Conservation (phyloP, 2,329 filamentous ascomycete species). For the Beauveria rudraprayagi region DNA sequence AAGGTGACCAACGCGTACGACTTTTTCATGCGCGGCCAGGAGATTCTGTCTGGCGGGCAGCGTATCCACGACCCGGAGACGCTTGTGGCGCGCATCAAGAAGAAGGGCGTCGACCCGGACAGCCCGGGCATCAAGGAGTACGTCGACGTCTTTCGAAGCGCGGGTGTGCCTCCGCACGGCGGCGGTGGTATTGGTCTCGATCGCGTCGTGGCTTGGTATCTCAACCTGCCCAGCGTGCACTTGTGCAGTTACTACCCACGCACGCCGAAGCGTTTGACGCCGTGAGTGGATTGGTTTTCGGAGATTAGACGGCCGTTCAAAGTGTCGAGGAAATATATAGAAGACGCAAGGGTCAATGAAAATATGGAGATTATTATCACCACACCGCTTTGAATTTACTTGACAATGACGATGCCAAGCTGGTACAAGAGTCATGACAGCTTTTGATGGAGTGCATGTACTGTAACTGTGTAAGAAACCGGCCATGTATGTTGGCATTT, state of each 20-base stretch:
- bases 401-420: neutral
- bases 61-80: slow-evolving; percentile 75
- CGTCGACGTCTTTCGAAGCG: slow-evolving; percentile 70
- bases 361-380: neutral
- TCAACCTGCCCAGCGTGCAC: slow-evolving; percentile 52
- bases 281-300: slow-evolving; percentile 24
- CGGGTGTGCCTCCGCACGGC: slow-evolving; percentile 81
- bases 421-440: too few species aligned
- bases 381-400: neutral
- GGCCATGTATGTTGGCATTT: too few species aligned
- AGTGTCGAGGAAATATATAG: neutral
- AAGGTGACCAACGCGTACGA: slow-evolving; percentile 63
- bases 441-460: too few species aligned
- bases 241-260: slow-evolving; percentile 50
- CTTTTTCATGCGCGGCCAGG: slow-evolving; percentile 87
- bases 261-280: slow-evolving; percentile 51
- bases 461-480: too few species aligned
- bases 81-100: slow-evolving; percentile 69
- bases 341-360: neutral
- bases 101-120: slow-evolving; percentile 71
- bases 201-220: slow-evolving; percentile 65
- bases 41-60: slow-evolving; percentile 86
- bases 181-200: slow-evolving; percentile 87
- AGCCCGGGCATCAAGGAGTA: slow-evolving; percentile 78
- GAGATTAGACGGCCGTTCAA: neutral